Evolutionary conservation across 2,329 filamentous ascomycete species (phyloP).

Genomic region (Lizonia empirigonia): DNA sequence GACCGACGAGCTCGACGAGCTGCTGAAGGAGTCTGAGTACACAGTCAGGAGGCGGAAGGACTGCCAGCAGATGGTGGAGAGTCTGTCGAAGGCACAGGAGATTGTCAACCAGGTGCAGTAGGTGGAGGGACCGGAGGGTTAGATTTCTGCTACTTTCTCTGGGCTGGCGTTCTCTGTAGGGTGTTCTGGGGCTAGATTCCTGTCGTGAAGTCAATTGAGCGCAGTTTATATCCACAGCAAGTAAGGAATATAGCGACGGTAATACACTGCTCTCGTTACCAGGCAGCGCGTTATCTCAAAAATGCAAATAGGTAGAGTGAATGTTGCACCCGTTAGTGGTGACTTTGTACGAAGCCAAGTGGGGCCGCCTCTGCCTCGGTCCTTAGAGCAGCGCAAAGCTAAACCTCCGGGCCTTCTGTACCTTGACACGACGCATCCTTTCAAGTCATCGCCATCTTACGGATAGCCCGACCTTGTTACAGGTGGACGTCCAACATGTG

Average conservation of each 20-base stretch:
- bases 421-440: background rate
- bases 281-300: too few species aligned
- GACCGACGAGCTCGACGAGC: conserved; percentile 83
- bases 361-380: conserved; percentile 14
- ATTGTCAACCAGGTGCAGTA: conserved; percentile 79
- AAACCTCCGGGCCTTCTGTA: background rate
- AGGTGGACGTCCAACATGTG: background rate
- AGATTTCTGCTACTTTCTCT: conserved; percentile 20
- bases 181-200: conserved; percentile 28
- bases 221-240: conserved; percentile 14
- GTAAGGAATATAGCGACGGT: background rate
- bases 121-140: conserved; percentile 10
- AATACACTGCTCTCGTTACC: too few species aligned
- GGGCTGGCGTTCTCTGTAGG: conserved; percentile 28
- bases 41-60: conserved; percentile 94
- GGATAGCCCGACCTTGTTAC: too few species aligned
- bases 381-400: background rate
- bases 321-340: too few species aligned
- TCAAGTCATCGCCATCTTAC: too few species aligned
- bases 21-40: conserved; percentile 98
- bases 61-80: conserved; percentile 99
- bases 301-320: too few species aligned
- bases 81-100: conserved; percentile 84
- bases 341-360: too few species aligned
- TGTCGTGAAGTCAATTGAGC: conserved; percentile 20